Evolutionary conservation across 2,329 filamentous ascomycete genomes (phyloP).

Genomic region (Xylaria sp.): DNA sequence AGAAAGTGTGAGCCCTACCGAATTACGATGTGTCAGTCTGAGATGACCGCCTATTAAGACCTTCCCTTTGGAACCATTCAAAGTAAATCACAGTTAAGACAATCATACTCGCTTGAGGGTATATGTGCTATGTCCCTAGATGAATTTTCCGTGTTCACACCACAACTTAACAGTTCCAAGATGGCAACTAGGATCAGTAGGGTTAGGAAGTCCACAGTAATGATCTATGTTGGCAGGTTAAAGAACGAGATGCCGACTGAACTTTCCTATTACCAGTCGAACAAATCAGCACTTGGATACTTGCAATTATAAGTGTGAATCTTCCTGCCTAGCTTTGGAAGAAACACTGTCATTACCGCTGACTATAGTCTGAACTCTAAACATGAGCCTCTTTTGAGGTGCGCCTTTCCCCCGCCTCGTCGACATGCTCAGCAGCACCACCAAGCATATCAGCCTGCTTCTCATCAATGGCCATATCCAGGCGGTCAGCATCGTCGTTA

Average conservation of each 20-base stretch:
- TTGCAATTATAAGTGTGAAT: neutral
- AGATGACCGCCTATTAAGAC: neutral
- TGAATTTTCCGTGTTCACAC: neutral
- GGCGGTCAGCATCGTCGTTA: constrained; percentile 61
- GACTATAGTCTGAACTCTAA: neutral
- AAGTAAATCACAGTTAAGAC: neutral
- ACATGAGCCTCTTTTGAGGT: constrained; percentile 9
- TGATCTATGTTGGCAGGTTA: too few species aligned
- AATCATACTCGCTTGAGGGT: too few species aligned
- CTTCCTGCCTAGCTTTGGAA: neutral
- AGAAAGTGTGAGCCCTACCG: neutral
- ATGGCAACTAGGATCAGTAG: neutral
- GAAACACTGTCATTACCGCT: neutral
- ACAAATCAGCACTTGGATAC: neutral
- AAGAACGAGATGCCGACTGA: neutral
- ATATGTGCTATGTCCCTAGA: neutral
- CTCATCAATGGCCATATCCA: constrained; percentile 57
- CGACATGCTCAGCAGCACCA: constrained; percentile 51
- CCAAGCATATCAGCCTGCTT: constrained; percentile 54
- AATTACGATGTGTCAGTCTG: neutral
- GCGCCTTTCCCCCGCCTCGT: constrained; percentile 38
- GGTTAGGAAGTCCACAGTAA: too few species aligned
- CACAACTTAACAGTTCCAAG: neutral
- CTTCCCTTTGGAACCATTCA: neutral
- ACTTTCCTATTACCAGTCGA: neutral